phyloP scores from a whole-genome alignment of 2,329 filamentous ascomycete species.

The Ophidiomyces ophidiicola region DNA sequence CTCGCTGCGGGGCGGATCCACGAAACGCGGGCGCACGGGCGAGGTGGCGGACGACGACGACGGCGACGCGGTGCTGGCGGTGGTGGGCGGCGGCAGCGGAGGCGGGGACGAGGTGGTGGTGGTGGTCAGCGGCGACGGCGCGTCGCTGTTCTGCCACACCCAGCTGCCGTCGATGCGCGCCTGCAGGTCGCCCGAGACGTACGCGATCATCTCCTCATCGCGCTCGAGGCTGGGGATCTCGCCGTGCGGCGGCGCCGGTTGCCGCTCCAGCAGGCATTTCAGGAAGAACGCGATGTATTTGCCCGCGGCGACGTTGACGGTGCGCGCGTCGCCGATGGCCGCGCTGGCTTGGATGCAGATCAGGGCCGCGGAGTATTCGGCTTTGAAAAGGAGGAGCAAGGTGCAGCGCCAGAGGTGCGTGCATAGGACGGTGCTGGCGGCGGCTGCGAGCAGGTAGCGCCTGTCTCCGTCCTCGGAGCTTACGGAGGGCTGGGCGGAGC shows the following conservation, averaged over 20 bases:
- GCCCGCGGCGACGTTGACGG: conserved; percentile 66
- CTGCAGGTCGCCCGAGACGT: conserved; percentile 77
- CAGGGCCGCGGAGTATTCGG: conserved; percentile 59
- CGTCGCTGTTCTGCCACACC: conserved; percentile 62
- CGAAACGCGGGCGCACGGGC: conserved; percentile 11
- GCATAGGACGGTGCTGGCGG: conserved; percentile 62
- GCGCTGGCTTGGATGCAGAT: conserved; percentile 60
- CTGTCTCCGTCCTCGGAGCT: conserved; percentile 35
- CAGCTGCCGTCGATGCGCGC: conserved; percentile 64
- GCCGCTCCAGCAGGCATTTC: conserved; percentile 48
- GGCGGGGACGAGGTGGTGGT: conserved; percentile 8
- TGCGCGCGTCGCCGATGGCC: conserved; percentile 57
- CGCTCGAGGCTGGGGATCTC: conserved; percentile 37
- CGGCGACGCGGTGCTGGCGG: conserved; percentile 11
- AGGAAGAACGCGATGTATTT: conserved; percentile 74
- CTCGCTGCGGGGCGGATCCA: conserved; percentile 46
- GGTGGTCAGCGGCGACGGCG: conserved; percentile 21
- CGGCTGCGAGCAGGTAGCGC: conserved; percentile 49
- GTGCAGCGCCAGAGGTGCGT: conserved; percentile 79
- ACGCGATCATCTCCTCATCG: conserved; percentile 82
- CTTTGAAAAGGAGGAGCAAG: conserved; percentile 63
- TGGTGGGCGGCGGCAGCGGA: conserved; percentile 8
- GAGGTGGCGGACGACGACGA: conserved; percentile 10
- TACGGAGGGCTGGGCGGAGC: conserved; percentile 27
- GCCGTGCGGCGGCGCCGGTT: conserved; percentile 36